Evolutionary conservation across 2,329 filamentous ascomycete species (phyloP).

Genomic region (Trichoderma guizhouense): DNA sequence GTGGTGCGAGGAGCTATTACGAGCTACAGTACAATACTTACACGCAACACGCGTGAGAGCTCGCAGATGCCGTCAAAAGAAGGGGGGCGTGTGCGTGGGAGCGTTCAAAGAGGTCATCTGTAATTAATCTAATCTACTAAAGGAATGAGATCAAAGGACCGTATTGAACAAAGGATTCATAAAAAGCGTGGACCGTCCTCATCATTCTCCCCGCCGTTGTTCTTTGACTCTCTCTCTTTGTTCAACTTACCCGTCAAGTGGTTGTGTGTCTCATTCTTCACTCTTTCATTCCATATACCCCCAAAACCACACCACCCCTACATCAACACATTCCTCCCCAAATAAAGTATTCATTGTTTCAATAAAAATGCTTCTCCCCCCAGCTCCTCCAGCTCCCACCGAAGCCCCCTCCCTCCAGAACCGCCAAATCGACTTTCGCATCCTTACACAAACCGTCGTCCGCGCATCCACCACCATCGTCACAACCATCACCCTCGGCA

Average conservation of each 20-base stretch:
- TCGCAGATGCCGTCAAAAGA: not conserved
- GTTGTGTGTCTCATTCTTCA: not conserved
- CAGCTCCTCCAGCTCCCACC: slow-evolving; percentile 12
- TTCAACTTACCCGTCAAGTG: not conserved
- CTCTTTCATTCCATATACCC: not conserved
- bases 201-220: not conserved
- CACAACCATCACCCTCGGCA: slow-evolving; percentile 33
- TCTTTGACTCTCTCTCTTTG: not conserved
- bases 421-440: slow-evolving; percentile 27
- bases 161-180: not conserved
- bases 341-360: not conserved
- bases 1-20: not conserved
- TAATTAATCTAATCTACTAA: not conserved
- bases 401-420: slow-evolving; percentile 19
- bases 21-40: not conserved
- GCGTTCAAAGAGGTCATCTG: not conserved
- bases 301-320: not conserved
- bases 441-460: slow-evolving; percentile 38
- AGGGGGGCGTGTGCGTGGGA: not conserved
- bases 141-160: not conserved
- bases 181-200: not conserved
- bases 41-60: not conserved
- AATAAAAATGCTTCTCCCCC: slow-evolving; percentile 6
- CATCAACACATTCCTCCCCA: not conserved
- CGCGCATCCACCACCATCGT: slow-evolving; percentile 36